These are phyloP conservation scores for Periconia digitata DNA, from an alignment of 2,329 filamentous ascomycete species.

Conservation along the genomic window DNA sequence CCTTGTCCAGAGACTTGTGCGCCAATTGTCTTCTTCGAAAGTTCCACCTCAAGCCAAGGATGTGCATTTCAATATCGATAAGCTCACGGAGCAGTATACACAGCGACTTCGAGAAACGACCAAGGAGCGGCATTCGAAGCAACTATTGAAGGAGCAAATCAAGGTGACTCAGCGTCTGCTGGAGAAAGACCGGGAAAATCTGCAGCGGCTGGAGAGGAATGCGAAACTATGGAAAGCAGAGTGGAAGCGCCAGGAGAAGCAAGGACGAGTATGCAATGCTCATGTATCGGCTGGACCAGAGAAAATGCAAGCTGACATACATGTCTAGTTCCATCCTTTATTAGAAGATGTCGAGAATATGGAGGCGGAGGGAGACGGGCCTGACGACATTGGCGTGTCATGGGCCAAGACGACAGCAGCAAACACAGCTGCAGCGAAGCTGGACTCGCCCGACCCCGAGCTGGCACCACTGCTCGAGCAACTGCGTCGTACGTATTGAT, in stretches of 20 bases:
- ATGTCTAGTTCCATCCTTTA: conserved; percentile 36
- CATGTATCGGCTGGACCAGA: conserved; percentile 5
- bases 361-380: conserved; percentile 22
- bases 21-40: conserved; percentile 62
- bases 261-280: conserved; percentile 25
- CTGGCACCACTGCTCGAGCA: conserved; percentile 39
- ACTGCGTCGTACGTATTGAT: conserved; percentile 24
- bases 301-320: conserved; percentile 17
- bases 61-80: conserved; percentile 65
- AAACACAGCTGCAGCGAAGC: conserved; percentile 13
- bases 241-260: conserved; percentile 35
- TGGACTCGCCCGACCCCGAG: conserved; percentile 35
- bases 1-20: conserved; percentile 58
- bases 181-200: conserved; percentile 27
- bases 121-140: conserved; percentile 63
- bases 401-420: conserved; percentile 11
- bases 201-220: conserved; percentile 33
- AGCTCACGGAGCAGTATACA: conserved; percentile 60
- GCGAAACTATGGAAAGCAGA: conserved; percentile 29
- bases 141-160: conserved; percentile 61
- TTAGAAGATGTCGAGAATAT: conserved; percentile 21
- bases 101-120: conserved; percentile 55
- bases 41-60: conserved; percentile 61
- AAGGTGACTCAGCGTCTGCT: conserved; percentile 53
- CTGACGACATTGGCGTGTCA: conserved; percentile 36